Conservation (phyloP, 2,329 filamentous ascomycete species). For the Calonectria henricotiae region DNA sequence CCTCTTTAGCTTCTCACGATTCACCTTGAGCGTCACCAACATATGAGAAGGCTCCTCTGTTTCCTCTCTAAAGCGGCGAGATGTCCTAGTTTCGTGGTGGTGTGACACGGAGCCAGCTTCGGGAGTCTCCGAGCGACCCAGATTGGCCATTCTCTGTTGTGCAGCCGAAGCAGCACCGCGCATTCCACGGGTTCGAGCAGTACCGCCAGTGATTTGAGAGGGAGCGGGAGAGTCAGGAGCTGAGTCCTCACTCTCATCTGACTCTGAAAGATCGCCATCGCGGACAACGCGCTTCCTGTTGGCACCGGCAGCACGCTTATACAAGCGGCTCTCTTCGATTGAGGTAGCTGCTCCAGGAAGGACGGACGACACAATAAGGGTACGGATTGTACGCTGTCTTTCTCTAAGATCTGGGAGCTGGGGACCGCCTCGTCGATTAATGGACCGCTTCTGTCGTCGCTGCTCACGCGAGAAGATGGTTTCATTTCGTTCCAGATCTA, state of each 20-base stretch:
- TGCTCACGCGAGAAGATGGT: conserved; percentile 95
- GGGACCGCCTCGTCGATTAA: conserved; percentile 93
- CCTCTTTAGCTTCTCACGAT: conserved; percentile 80
- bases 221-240: conserved; percentile 88
- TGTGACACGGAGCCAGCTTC: conserved; percentile 76
- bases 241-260: conserved; percentile 93
- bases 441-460: conserved; percentile 92
- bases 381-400: conserved; percentile 92
- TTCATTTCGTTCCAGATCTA: conserved; percentile 91
- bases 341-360: conserved; percentile 87
- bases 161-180: conserved; percentile 90
- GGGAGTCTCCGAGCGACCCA: conserved; percentile 90
- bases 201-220: conserved; percentile 80
- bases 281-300: conserved; percentile 70
- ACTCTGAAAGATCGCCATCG: conserved; percentile 86
- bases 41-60: conserved; percentile 82
- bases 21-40: conserved; percentile 83
- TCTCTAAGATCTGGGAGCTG: conserved; percentile 97
- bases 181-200: conserved; percentile 89
- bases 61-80: conserved; percentile 80
- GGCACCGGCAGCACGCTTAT: conserved; percentile 80
- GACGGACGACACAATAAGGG: conserved; percentile 91
- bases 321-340: conserved; percentile 89
- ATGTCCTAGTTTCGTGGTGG: conserved; percentile 81
- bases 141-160: conserved; percentile 87